These are phyloP conservation scores for Barbarea vulgaris DNA, from an alignment of 345 rosid genomes.

Conservation along the genomic window DNA sequence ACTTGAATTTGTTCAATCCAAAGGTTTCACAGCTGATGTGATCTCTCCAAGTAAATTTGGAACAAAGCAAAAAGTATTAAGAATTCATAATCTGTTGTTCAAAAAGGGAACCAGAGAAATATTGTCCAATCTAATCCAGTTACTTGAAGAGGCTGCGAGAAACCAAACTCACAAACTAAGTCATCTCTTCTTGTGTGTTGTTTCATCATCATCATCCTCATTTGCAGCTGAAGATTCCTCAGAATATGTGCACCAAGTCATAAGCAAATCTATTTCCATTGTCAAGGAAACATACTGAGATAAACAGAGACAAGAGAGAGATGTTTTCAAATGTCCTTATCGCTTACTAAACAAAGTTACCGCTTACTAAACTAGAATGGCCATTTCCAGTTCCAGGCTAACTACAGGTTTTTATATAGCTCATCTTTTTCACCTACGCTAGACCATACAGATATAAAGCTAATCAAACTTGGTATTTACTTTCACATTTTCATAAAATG, in stretches of 20 bases:
- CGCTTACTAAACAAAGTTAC: neutral
- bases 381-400: neutral
- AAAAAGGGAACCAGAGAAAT: constrained; percentile 3
- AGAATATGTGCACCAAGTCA: constrained; percentile 95
- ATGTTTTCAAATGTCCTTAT: neutral
- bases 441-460: neutral
- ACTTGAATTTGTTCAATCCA: constrained; percentile 22
- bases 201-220: constrained; percentile 33
- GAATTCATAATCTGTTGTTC: constrained; percentile 13
- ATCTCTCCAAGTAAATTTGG: neutral
- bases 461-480: no score
- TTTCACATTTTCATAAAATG: neutral
- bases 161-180: neutral
- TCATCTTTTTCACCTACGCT: neutral
- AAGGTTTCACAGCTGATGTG: constrained; percentile 11
- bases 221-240: constrained; percentile 39
- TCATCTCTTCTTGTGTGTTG: constrained; percentile 15
- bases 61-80: constrained; percentile 6
- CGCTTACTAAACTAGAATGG: neutral
- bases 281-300: constrained; percentile 53
- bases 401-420: neutral
- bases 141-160: constrained; percentile 17
- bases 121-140: constrained; percentile 20
- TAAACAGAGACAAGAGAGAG: constrained; percentile 16
- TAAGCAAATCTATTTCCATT: constrained; percentile 73